Conservation (phyloP, 768 basidiomycete genomes). For the Mycena haematopus region DNA sequence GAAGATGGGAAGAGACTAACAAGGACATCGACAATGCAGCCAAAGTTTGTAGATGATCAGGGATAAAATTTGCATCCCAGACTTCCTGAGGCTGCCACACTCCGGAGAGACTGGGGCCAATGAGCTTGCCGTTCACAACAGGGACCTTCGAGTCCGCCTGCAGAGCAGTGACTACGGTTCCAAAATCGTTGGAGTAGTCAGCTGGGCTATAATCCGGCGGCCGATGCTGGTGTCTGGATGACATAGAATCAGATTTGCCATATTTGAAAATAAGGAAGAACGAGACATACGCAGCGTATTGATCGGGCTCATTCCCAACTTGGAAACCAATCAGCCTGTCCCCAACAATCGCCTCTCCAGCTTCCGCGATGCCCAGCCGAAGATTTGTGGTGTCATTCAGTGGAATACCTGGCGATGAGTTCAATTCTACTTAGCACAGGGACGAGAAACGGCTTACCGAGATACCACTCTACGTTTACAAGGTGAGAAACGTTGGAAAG, state of each 20-base stretch:
- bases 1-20: conserved; percentile 14
- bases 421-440: background rate
- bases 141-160: conserved; percentile 41
- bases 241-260: background rate
- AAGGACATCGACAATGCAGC: conserved; percentile 23
- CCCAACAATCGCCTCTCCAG: conserved; percentile 72
- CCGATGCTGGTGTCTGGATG: conserved; percentile 37
- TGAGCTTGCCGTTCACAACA: conserved; percentile 50
- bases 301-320: conserved; percentile 73
- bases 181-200: conserved; percentile 65
- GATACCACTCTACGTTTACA: conserved; percentile 71
- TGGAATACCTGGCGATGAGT: conserved; percentile 48
- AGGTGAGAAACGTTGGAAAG: conserved; percentile 66
- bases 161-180: conserved; percentile 52
- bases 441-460: conserved; percentile 42
- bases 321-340: conserved; percentile 71
- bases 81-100: conserved; percentile 60
- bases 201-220: conserved; percentile 44
- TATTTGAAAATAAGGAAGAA: background rate
- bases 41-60: conserved; percentile 20
- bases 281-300: conserved; percentile 47
- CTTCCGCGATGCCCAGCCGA: conserved; percentile 61
- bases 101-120: conserved; percentile 62
- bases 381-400: conserved; percentile 70
- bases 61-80: conserved; percentile 61